Base-by-base conservation (phyloP, 768 basidiomycete genomes). In the Lentinus tigrinus region DNA sequence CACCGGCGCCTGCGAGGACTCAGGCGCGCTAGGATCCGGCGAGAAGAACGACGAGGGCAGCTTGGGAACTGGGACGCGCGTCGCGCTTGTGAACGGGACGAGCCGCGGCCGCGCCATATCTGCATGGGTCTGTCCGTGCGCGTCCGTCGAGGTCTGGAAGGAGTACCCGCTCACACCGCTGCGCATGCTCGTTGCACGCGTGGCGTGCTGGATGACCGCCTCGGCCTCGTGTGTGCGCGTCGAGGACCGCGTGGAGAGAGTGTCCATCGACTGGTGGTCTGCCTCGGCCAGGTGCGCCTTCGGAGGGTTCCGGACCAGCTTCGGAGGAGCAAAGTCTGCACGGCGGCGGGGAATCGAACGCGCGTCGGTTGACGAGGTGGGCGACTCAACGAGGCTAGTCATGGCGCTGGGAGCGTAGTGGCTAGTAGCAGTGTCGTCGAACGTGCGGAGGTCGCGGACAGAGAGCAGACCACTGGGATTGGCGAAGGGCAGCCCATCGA, bases 1-100 rank as follows among this genome's bases (percentile, higher is more conserved):
- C 50, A 61, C 50, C 56, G 62, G 52, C 51, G 59, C 54, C 14
- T 13, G 19, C 19, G 16, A 44, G n/a, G 37, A 24, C 14, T 19
- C 51, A 9, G 21, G 43, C 21, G 47, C 44, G 26, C 47, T 58
- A 6, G 13, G 27, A 28, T 61, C 62, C 17, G 49, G 54, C 14
- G 50, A 51, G 57, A 57, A 54, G 43, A 49, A 54, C 38, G 52
- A 55, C 52, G 78, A 65, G 58, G 80, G 67, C 62, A 78, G 63
- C 62, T 79, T 76, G 23, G 87, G 85, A 1, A 83, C 77, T 19
- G 88, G 87, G 24, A 88, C 86, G 19, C 85, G 83, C 19, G 80
- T 78, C 16, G 85, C 83, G 60, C 81, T 82, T 7, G 85, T 88
- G 67, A 91, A 90, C 26, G 85, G 88, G 34, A 89, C 86, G 28